Evolutionary conservation across 164 flowering plant species (phyloP), one percentile per base, ranked within the genome.

Genomic region (Brasenia schreberi): DNA sequence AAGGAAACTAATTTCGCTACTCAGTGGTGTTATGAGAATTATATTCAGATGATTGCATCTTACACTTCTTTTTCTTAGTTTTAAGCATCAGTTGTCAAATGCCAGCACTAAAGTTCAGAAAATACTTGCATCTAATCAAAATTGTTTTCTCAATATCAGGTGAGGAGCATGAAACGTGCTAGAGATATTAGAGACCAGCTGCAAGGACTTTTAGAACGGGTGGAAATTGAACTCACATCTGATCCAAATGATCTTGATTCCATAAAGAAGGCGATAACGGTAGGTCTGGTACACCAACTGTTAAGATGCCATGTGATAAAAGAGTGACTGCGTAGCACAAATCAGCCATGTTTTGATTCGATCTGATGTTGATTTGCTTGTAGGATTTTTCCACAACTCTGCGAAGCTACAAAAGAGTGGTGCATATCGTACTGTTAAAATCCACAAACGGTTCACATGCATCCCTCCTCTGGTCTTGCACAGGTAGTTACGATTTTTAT

Each of bases 21-120:
- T 11, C 96, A 92, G 66, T 91, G 97, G 97, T 94, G 99, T 71
- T 87, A 88, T 74, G 99, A 94, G 68, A 94, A 94, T 71, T 94
- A 94, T 74, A 88, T 94, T 69, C 96, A 94, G 94, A 94, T 88
- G 73, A 18, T 61, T 10, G 12, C 2, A 58, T 58, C 4, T 33
- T 56, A 56, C 59, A 56, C 12, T 14, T 58, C 18, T 5, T 59
- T 63, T 53, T 33, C 65, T 18, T 66, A 0, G 44, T 62, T 23
- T 45, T 42, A 58, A 58, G 60, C 60, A 58, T 12, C 16, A 58
- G 2, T 58, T 58, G 60, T 18, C 60, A 14, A 58, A 12, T 12
- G 18, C 60, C 60, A 58, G 60, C 16, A 58, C 60, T 18, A 33
- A 33, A 33, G 39, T 33, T 33, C 4, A 33, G 39, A 33, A 33